Base-by-base conservation (phyloP, 768 basidiomycete species). In the Sistotremastrum suecicum region DNA sequence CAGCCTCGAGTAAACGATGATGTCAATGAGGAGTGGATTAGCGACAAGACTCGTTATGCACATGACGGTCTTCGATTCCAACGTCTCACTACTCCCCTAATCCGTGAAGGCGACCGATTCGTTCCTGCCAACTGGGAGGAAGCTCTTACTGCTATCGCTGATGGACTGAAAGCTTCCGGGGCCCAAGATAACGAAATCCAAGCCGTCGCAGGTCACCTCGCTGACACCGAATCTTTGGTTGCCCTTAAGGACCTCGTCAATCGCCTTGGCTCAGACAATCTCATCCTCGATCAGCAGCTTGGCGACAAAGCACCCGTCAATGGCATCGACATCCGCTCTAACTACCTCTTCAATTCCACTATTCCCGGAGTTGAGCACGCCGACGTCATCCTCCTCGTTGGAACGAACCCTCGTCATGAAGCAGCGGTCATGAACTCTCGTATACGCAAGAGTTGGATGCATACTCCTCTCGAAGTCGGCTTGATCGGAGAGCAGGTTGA, bases 1-100 rank as follows among this genome's bases (percentile, higher is more conserved):
- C 91, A 95, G 58, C 95, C 95, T 1, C 76, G 85, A 57, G 86
- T 88, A 42, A 98, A 97, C 60, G 95, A 98, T 63, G 87, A 95
- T 53, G 81, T 99, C 52, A 99, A 99, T 62, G 95, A 99, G 68
- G 95, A 99, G 63, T 98, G 95, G 95, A 94, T 99, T 61, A 90
- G 76, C 63, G 95, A 99, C 73, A 99, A 99, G 74, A 91, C 94
- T 2, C 85, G 95, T 47, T 91, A 90, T 62, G 86, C 94, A 1
- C 85, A 91, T 62, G 95, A 99, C 56, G 95, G 95, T 7, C 74
- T 99, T 33, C 79, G 78, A 57, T 94, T 89, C 72, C 95, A 99
- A 62, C 83, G 94, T 20, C 68, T 99, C 55, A 97, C 92, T 3
- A 82, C 81, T 0, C 95, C 95, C 2, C 74, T 98, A 38, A 66